Evolutionary conservation across 139 green algal species (phyloP).

Genomic region (Mesostigma viride): DNA sequence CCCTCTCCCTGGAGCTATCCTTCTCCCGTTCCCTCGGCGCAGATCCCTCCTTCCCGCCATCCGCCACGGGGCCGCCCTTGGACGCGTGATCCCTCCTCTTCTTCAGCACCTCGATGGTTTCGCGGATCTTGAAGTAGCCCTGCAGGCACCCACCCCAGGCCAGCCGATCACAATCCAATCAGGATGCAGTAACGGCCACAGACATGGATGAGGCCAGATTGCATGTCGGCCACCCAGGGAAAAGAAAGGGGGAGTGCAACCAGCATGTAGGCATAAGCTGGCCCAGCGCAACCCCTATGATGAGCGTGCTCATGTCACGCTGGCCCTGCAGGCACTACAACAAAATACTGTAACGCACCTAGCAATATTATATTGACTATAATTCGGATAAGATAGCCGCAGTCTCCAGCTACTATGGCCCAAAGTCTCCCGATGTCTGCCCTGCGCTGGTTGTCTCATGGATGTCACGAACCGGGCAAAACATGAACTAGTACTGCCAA

Average conservation of each 20-base stretch:
- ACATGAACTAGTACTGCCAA: too few species aligned
- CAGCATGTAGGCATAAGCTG: not conserved
- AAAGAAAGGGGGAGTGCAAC: not conserved
- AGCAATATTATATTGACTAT: too few species aligned
- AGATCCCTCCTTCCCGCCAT: slow-evolving; percentile 2
- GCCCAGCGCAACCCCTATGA: not conserved
- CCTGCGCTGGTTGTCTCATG: too few species aligned
- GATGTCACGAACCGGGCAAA: too few species aligned
- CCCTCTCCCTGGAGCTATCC: not conserved
- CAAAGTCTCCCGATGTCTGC: too few species aligned
- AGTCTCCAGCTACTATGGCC: too few species aligned
- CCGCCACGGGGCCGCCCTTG: too few species aligned
- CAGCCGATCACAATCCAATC: not conserved
- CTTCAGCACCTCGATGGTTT: slow-evolving; percentile 3
- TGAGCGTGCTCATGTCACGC: not conserved
- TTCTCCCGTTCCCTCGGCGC: not conserved
- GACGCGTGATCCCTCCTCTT: slow-evolving; percentile 11
- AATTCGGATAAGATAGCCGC: too few species aligned
- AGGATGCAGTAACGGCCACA: not conserved
- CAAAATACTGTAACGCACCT: too few species aligned
- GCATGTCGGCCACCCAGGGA: not conserved
- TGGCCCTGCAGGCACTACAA: too few species aligned
- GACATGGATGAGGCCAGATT: not conserved
- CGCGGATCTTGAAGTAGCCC: slow-evolving; percentile 12
- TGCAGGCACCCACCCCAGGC: not conserved